Percentiles rank a stretch among this genome's conserved stretches.
Conservation (phyloP, 805 yeast genomes). For the Metschnikowia koreensis region DNA sequence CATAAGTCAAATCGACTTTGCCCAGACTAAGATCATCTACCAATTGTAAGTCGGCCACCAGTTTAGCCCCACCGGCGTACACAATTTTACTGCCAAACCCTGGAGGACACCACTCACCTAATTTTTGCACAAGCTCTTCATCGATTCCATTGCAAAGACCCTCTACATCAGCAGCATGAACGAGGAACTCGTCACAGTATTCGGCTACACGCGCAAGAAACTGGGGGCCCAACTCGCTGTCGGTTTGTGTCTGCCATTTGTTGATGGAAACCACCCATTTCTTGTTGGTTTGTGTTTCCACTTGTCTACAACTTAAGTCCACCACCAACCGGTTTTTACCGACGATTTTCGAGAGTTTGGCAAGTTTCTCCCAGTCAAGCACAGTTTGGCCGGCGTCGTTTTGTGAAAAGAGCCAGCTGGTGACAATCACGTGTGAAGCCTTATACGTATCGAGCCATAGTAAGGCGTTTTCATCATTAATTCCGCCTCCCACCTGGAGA, state of each 20-base stretch:
- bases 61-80: constrained; percentile 96
- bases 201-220: constrained; percentile 53
- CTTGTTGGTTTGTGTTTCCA: constrained; percentile 20
- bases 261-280: constrained; percentile 96
- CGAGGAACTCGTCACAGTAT: constrained; percentile 82
- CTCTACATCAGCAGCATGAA: constrained; percentile 98
- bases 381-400: constrained; percentile 41
- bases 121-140: constrained; percentile 61
- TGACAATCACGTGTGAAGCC: constrained; percentile 87
- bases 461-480: constrained; percentile 67
- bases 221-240: constrained; percentile 50
- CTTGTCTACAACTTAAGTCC: constrained; percentile 78
- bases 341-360: constrained; percentile 48
- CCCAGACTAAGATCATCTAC: constrained; percentile 73
- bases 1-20: constrained; percentile 87
- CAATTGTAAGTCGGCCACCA: constrained; percentile 60
- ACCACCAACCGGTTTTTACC: constrained; percentile 73
- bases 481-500: constrained; percentile 93
- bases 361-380: constrained; percentile 51
- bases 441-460: constrained; percentile 68
- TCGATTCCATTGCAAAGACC: constrained; percentile 95
- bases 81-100: constrained; percentile 67
- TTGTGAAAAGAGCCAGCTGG: constrained; percentile 84
- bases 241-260: constrained; percentile 92
- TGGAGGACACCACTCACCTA: constrained; percentile 73